These are phyloP conservation scores for Arthrinium puccinioides DNA, from an alignment of 2,329 filamentous ascomycete genomes.

Conservation along the genomic window DNA sequence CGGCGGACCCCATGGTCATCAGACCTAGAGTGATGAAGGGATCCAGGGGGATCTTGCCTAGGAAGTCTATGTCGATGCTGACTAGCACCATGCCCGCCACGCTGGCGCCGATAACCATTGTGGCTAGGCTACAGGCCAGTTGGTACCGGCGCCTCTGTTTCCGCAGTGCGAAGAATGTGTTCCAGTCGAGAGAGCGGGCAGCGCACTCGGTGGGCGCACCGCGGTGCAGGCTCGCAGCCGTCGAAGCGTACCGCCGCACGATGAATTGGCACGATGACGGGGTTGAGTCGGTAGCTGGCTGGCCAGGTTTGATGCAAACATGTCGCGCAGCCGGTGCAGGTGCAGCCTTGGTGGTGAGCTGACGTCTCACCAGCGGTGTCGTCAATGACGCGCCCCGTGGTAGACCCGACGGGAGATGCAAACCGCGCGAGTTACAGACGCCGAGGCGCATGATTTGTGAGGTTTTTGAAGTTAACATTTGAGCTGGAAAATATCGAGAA, in stretches of 20 bases:
- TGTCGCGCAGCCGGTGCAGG: conserved; percentile 11
- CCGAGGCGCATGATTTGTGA: conserved; percentile 18
- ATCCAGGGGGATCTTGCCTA: conserved; percentile 73
- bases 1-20: conserved; percentile 67
- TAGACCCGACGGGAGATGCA: conserved; percentile 18
- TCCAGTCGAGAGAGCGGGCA: conserved; percentile 61
- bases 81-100: conserved; percentile 60
- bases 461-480: too few relatives aligned
- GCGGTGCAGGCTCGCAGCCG: conserved; percentile 9
- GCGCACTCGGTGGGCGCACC: conserved; percentile 10
- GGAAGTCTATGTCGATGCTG: conserved; percentile 62
- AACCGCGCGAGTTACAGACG: conserved; percentile 17
- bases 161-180: conserved; percentile 86
- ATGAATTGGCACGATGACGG: conserved; percentile 16
- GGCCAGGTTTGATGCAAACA: conserved; percentile 7
- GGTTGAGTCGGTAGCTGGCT: too few relatives aligned
- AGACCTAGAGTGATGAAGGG: conserved; percentile 80
- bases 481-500: too few relatives aligned
- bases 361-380: conserved; percentile 12
- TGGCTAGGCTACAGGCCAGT: conserved; percentile 65
- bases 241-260: conserved; percentile 17
- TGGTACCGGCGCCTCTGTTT: conserved; percentile 79
- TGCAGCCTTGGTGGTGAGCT: conserved; percentile 12
- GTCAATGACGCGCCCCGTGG: conserved; percentile 15
- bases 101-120: conserved; percentile 54